These are phyloP conservation scores for Naganishia randhawae DNA, from an alignment of 768 basidiomycete genomes.

Conservation along the genomic window DNA sequence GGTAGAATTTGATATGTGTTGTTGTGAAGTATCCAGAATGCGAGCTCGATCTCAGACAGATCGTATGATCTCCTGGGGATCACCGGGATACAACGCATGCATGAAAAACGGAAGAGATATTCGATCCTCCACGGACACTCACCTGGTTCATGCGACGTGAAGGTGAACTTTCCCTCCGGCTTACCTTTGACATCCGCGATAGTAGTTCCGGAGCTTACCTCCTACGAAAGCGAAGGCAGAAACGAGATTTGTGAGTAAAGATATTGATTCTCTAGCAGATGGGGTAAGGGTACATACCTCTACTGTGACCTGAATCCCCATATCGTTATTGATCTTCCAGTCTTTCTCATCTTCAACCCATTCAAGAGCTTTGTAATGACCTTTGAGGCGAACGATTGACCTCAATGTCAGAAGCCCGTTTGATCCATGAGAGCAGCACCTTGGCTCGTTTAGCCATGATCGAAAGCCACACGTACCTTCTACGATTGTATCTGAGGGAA, in stretches of 20 bases:
- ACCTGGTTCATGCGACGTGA: constrained; percentile 85
- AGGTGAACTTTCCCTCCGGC: constrained; percentile 86
- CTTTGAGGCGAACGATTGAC: too few species aligned
- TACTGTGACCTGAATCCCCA: constrained; percentile 88
- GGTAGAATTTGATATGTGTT: constrained; percentile 81
- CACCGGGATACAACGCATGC: too few species aligned
- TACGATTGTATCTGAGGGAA: constrained; percentile 90
- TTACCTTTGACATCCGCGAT: constrained; percentile 90
- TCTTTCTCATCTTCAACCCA: constrained; percentile 71
- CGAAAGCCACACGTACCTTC: constrained; percentile 61
- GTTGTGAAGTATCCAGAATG: constrained; percentile 73
- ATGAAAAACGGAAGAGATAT: neutral
- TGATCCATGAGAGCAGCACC: too few species aligned
- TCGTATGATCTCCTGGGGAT: constrained; percentile 77
- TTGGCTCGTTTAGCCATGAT: neutral
- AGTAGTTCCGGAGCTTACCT: constrained; percentile 64
- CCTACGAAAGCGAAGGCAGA: constrained; percentile 56
- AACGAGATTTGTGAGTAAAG: neutral
- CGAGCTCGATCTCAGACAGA: constrained; percentile 91
- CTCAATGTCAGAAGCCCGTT: constrained; percentile 1
- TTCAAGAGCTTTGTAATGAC: constrained; percentile 86
- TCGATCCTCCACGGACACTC: constrained; percentile 13
- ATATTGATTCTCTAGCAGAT: constrained; percentile 16
- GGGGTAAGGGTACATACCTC: constrained; percentile 59
- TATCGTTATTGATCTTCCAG: constrained; percentile 67